These are phyloP conservation scores for Fallopia convolvulus DNA, from an alignment of 148 eudicot genomes.

Conservation along the genomic window DNA sequence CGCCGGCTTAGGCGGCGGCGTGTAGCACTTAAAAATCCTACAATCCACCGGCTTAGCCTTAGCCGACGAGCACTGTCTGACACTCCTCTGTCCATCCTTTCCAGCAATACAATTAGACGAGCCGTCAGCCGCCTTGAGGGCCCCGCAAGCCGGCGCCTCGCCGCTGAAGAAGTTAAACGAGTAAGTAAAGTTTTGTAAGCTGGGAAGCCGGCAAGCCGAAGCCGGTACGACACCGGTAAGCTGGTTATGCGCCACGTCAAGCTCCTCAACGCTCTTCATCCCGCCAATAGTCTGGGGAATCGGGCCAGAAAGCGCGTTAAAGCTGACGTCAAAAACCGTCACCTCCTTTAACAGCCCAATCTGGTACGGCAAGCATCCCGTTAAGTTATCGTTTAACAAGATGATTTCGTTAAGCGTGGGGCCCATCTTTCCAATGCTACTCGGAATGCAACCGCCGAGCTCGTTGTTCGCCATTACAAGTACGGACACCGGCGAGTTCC, in stretches of 20 bases:
- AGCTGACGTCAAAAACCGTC: conserved; percentile 85
- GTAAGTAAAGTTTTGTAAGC: conserved; percentile 63
- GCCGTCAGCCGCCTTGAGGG: neutral
- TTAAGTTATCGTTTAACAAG: conserved; percentile 60
- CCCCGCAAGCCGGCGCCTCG: conserved; percentile 51
- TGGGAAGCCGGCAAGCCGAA: conserved; percentile 42
- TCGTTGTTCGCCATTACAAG: conserved; percentile 78
- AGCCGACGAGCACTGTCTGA: conserved; percentile 40
- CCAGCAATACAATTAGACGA: conserved; percentile 48
- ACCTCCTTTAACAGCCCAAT: conserved; percentile 45
- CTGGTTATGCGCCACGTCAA: conserved; percentile 67
- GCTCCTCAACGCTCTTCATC: conserved; percentile 60
- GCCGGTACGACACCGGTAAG: conserved; percentile 63
- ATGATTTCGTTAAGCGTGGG: conserved; percentile 62
- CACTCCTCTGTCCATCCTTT: conserved; percentile 39
- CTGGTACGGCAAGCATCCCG: conserved; percentile 64
- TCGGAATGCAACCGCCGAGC: conserved; percentile 76
- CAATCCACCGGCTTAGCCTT: conserved; percentile 61
- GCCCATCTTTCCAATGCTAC: conserved; percentile 80
- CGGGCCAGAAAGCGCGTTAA: conserved; percentile 52
- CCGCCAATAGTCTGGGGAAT: conserved; percentile 31
- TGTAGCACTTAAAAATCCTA: conserved; percentile 30
- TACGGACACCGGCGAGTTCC: conserved; percentile 89
- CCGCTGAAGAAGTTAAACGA: conserved; percentile 68
- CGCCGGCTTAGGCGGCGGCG: conserved; percentile 23